These are phyloP conservation scores for Hyphodiscus hymeniophilus DNA, from an alignment of 495 filamentous ascomycete species.

Conservation along the genomic window DNA sequence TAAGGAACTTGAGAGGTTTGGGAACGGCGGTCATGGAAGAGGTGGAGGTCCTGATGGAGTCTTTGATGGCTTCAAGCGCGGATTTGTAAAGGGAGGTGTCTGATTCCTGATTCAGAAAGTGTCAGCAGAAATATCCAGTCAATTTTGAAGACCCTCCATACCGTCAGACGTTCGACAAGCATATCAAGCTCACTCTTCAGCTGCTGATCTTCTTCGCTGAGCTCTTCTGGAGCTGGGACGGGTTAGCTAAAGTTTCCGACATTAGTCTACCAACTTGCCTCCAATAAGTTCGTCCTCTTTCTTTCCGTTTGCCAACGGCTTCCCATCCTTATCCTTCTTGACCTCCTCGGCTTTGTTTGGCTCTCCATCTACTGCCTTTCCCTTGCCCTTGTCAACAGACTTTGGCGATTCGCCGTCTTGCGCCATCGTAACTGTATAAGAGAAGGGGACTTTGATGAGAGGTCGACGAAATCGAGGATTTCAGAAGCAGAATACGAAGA, in stretches of 20 bases:
- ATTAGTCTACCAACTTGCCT: slow-evolving; percentile 18
- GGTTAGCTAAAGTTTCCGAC: slow-evolving; percentile 4
- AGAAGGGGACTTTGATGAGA: not conserved
- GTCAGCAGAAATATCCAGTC: not conserved
- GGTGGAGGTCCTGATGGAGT: slow-evolving; percentile 95
- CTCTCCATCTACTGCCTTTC: slow-evolving; percentile 63
- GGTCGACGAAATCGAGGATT: slow-evolving; percentile 1
- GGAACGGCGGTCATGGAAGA: slow-evolving; percentile 99
- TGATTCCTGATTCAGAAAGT: slow-evolving; percentile 53
- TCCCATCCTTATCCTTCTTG: slow-evolving; percentile 58
- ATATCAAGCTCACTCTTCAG: slow-evolving; percentile 97
- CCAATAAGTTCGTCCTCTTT: slow-evolving; percentile 45
- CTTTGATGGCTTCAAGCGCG: slow-evolving; percentile 90
- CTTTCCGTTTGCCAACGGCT: slow-evolving; percentile 64
- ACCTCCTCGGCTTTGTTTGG: slow-evolving; percentile 55
- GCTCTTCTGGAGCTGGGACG: slow-evolving; percentile 57
- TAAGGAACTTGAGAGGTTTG: slow-evolving; percentile 94
- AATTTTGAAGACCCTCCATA: slow-evolving; percentile 32
- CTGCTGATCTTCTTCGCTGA: slow-evolving; percentile 96
- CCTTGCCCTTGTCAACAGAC: slow-evolving; percentile 89
- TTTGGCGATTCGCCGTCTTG: slow-evolving; percentile 83
- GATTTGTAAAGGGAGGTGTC: slow-evolving; percentile 85
- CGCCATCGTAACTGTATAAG: slow-evolving; percentile 54
- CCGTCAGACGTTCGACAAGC: slow-evolving; percentile 91
- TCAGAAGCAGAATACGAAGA: not conserved